phyloP scores from a whole-genome alignment of 805 yeast genomes.

The Candida sakaeoensis region DNA sequence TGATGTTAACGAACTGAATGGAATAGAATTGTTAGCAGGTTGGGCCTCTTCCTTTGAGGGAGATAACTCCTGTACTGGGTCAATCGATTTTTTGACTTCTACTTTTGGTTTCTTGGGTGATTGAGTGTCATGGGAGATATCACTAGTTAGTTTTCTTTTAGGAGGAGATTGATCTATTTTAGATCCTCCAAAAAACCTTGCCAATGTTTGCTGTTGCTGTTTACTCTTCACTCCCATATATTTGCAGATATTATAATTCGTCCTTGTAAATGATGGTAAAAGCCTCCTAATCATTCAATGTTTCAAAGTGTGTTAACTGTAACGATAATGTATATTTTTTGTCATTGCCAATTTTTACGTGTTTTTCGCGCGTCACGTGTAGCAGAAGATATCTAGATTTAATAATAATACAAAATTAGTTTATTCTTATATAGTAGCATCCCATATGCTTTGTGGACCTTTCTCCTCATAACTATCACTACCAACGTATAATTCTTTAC shows the following conservation, averaged over 20 bases:
- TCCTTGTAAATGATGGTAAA: background rate
- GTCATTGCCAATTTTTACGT: background rate
- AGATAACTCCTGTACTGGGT: too few species aligned
- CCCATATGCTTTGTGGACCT: constrained; percentile 87
- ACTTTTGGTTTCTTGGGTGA: constrained; percentile 3
- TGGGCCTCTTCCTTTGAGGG: constrained; percentile 12
- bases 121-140: background rate
- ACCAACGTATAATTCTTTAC: constrained; percentile 61
- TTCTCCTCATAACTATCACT: constrained; percentile 67
- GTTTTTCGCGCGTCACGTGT: constrained; percentile 3
- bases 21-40: constrained; percentile 16
- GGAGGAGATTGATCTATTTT: background rate
- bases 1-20: constrained; percentile 45
- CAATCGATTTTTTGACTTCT: background rate
- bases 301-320: too few species aligned
- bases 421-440: constrained; percentile 26
- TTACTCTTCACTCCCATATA: background rate
- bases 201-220: constrained; percentile 30
- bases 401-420: constrained; percentile 3
- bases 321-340: background rate
- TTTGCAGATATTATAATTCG: background rate
- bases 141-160: background rate
- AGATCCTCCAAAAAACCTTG: constrained; percentile 25
- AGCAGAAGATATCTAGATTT: background rate
- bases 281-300: constrained; percentile 1